These are phyloP conservation scores for Nissolia schottii DNA, from an alignment of 306 rosid species.

Conservation along the genomic window DNA sequence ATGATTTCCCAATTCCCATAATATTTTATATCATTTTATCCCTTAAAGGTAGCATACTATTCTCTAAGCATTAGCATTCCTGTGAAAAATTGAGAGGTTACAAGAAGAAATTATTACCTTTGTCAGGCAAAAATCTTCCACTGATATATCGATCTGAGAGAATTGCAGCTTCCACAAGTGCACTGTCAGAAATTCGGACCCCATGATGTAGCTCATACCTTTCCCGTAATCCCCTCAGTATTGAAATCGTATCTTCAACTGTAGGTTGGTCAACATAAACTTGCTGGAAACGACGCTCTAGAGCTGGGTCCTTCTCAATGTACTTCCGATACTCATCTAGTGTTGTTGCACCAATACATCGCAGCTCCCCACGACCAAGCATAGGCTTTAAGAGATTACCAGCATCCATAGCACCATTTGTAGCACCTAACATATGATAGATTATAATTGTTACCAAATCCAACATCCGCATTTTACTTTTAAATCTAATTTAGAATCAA, in stretches of 20 bases:
- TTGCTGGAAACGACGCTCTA: slow-evolving; percentile 97
- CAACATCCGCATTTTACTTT: not conserved
- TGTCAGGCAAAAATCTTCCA: slow-evolving; percentile 95
- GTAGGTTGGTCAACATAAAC: slow-evolving; percentile 97
- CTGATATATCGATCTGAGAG: slow-evolving; percentile 95
- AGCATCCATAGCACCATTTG: slow-evolving; percentile 98
- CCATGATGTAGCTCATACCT: slow-evolving; percentile 96
- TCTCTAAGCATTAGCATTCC: not conserved
- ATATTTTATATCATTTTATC: not conserved
- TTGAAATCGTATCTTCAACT: slow-evolving; percentile 86
- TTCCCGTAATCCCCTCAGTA: slow-evolving; percentile 89
- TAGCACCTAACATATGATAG: slow-evolving; percentile 62
- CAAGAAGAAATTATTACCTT: slow-evolving; percentile 50
- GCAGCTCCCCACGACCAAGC: slow-evolving; percentile 97
- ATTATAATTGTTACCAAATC: not conserved
- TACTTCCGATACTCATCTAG: slow-evolving; percentile 89
- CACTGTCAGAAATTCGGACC: slow-evolving; percentile 94
- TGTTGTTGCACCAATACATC: slow-evolving; percentile 96
- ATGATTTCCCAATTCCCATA: slow-evolving; percentile 6
- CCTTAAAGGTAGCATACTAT: not conserved
- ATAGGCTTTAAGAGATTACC: slow-evolving; percentile 97
- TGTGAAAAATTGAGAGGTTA: not conserved
- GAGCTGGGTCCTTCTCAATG: slow-evolving; percentile 93
- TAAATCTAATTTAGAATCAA: not conserved
- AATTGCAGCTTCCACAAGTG: slow-evolving; percentile 96